Conservation (phyloP, 805 yeast genomes). For the Cyberlindnera misumaiensis region DNA sequence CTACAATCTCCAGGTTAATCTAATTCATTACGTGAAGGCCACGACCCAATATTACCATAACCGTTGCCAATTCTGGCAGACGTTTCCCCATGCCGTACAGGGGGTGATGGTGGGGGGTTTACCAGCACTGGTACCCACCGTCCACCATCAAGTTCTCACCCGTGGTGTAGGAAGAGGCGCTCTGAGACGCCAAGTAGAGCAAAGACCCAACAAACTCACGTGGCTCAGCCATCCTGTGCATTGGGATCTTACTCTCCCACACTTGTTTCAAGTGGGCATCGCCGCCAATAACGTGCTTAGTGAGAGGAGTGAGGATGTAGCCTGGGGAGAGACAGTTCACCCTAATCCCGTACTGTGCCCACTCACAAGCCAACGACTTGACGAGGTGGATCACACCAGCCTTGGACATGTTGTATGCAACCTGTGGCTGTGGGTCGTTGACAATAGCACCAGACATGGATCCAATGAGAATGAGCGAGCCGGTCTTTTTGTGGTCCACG, state of each 20-base stretch:
- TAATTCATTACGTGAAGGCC: too few relatives aligned
- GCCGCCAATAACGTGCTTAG: slow-evolving; percentile 60
- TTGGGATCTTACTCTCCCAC: slow-evolving; percentile 69
- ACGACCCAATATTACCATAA: too few relatives aligned
- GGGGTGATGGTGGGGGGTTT: slow-evolving; percentile 3
- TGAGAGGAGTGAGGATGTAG: slow-evolving; percentile 72
- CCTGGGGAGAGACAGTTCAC: slow-evolving; percentile 79
- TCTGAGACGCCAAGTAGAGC: slow-evolving; percentile 61
- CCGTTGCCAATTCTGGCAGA: too few relatives aligned
- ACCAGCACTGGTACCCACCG: slow-evolving; percentile 87
- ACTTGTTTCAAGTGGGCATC: slow-evolving; percentile 54
- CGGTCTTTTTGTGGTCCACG: slow-evolving; percentile 45
- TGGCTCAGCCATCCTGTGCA: slow-evolving; percentile 82
- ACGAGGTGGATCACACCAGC: slow-evolving; percentile 82
- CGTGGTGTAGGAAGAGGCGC: slow-evolving; percentile 74
- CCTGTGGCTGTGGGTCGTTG: slow-evolving; percentile 74
- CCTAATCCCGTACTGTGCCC: slow-evolving; percentile 72
- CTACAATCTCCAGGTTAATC: too few relatives aligned
- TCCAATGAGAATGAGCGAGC: slow-evolving; percentile 64
- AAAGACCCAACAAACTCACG: slow-evolving; percentile 74
- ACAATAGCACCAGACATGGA: slow-evolving; percentile 76
- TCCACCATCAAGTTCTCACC: slow-evolving; percentile 80
- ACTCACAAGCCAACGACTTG: slow-evolving; percentile 70
- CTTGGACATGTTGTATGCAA: slow-evolving; percentile 78
- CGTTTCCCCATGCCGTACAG: too few relatives aligned